phyloP scores from a whole-genome alignment of 2,329 filamentous ascomycete species.

The Talaromyces sp. region DNA sequence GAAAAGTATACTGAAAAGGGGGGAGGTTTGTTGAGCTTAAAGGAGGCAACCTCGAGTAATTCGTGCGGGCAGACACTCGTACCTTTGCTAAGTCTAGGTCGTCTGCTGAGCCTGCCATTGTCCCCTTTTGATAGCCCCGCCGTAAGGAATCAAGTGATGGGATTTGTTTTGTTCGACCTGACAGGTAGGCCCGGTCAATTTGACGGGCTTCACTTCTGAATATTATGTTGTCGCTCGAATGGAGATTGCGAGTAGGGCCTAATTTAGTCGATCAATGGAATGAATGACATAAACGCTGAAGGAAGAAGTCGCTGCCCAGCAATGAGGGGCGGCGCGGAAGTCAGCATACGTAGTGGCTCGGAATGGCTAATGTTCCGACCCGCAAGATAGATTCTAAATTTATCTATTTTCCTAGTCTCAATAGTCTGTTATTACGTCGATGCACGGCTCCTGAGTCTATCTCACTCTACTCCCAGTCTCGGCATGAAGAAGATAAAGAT shows the following conservation, averaged over 20 bases:
- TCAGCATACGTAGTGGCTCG: background rate
- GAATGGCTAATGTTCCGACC: constrained; percentile 3
- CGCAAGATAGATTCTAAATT: background rate
- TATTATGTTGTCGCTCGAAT: background rate
- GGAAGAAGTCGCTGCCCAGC: background rate
- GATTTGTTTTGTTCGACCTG: background rate
- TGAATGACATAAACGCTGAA: too few species aligned
- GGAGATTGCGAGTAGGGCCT: background rate
- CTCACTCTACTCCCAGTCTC: too few species aligned
- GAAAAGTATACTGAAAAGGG: background rate
- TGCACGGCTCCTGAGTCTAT: background rate
- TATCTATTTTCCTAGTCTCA: background rate
- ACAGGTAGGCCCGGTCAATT: background rate
- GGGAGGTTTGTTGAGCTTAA: background rate
- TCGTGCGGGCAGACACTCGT: background rate
- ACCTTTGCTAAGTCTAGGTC: constrained; percentile 15
- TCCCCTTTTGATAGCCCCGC: background rate
- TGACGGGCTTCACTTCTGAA: background rate
- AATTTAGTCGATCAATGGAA: background rate
- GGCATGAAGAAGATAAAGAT: too few species aligned
- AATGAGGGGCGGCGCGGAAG: background rate
- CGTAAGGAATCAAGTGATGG: background rate
- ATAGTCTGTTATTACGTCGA: background rate
- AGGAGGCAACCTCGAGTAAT: background rate
- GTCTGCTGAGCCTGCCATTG: constrained; percentile 8